Conservation (phyloP, 2,329 filamentous ascomycete genomes). For the Metarhizium sp. region DNA sequence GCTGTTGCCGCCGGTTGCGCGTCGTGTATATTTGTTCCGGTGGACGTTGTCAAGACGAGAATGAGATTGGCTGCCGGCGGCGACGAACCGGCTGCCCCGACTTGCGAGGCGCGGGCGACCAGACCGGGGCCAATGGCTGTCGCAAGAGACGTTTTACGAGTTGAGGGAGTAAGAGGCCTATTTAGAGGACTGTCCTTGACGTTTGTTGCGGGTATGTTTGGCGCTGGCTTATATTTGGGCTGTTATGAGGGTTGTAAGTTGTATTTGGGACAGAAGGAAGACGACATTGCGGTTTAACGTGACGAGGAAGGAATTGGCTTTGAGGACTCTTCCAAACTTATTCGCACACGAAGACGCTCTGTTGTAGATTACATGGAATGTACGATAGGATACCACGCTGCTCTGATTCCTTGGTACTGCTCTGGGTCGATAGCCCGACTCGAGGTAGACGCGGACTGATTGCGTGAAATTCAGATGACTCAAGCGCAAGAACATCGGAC, state of each 20-base stretch:
- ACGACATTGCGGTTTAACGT: neutral
- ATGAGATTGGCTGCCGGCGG: slow-evolving; percentile 10
- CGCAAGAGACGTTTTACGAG: slow-evolving; percentile 1
- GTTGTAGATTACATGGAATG: neutral
- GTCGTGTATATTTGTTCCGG: slow-evolving; percentile 9
- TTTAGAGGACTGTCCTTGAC: slow-evolving; percentile 5
- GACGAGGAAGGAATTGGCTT: neutral
- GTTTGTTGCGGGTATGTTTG: slow-evolving; percentile 1
- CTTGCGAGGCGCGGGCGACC: neutral
- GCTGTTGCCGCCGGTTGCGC: slow-evolving; percentile 6
- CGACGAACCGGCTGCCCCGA: neutral
- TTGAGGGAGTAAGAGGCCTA: slow-evolving; percentile 2
- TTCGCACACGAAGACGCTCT: no score
- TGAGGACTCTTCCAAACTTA: no score
- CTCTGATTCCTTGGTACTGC: no score
- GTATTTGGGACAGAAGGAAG: neutral
- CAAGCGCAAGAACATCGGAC: no score
- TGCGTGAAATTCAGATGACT: no score
- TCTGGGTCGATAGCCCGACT: no score
- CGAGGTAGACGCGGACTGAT: no score
- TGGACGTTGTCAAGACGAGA: slow-evolving; percentile 12
- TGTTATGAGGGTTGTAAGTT: slow-evolving; percentile 7
- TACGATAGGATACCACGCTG: neutral
- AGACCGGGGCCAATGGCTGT: neutral
- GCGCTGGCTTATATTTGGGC: slow-evolving; percentile 5